Evolutionary conservation across 371 early-diverging fungal species (phyloP), one percentile per base, ranked within the genome.

Genomic region (Mucor velutinosus): DNA sequence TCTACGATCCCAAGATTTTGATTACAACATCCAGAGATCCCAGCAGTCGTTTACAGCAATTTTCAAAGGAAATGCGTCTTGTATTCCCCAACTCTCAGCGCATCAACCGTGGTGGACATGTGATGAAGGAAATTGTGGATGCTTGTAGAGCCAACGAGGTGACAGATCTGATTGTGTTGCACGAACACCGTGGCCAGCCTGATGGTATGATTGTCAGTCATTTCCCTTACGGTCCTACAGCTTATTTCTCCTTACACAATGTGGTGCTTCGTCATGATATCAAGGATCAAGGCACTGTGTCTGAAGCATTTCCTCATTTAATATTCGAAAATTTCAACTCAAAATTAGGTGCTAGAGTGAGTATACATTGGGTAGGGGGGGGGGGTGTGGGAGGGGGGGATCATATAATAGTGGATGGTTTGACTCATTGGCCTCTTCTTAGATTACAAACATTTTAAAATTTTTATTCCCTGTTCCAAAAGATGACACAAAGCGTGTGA

Each of bases 1-100:
- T 92, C 23, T 88, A 81, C 62, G 98, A 98, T 70, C 98, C 99
- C 58, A 99, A 98, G 75, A 88, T 99, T 14, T 79, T 99, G 27
- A 94, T 99, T 49, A 99, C 99, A 19, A 99, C 99, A 12, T 98
- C 98, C 17, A 88, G 99, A 66, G 97, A 97, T 73, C 99, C 99
- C 14, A 93, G 94, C 75, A 91, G 92, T 71, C 90, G 98, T 41
- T 86, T 99, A 71, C 89, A 92, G 70, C 94, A 95, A 78, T 99
- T 99, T 80, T 88, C 98, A 60, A 99, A 99, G 76, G 98, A 99
- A 84, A 93, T 99, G 92, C 89, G 96, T 37, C 88, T 99, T 58
- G 88, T 98, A 21, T 91, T 99, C 68, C 99, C 99, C 45, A 97
- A 97, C 79, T 93, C 99, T 47, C 97, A 97, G 74, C 90, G 98